These are phyloP conservation scores for Jamesozyma hellenica DNA, from an alignment of 805 yeast species.

Conservation along the genomic window DNA sequence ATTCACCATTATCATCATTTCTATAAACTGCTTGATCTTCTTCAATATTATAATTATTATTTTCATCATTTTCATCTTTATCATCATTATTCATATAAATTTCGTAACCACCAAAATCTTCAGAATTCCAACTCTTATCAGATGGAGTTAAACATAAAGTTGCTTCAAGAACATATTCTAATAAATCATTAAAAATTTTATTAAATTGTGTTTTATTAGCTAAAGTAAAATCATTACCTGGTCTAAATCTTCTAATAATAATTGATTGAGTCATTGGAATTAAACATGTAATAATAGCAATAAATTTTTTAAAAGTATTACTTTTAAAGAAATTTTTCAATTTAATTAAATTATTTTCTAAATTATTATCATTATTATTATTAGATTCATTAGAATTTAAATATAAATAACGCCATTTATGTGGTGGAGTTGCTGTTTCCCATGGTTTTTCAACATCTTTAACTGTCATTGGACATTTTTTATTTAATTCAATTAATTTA, in stretches of 20 bases:
- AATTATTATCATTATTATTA: constrained; percentile 15
- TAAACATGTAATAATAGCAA: constrained; percentile 51
- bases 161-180: constrained; percentile 49
- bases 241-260: constrained; percentile 79
- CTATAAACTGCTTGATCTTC: constrained; percentile 85
- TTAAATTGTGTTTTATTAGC: constrained; percentile 53
- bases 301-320: constrained; percentile 57
- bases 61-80: constrained; percentile 32
- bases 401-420: constrained; percentile 68
- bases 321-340: constrained; percentile 53
- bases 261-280: constrained; percentile 56
- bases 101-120: constrained; percentile 94
- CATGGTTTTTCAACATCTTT: constrained; percentile 60
- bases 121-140: constrained; percentile 61
- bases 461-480: constrained; percentile 46
- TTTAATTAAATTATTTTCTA: constrained; percentile 35
- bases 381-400: constrained; percentile 18
- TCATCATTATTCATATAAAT: constrained; percentile 65
- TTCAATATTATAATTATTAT: constrained; percentile 21
- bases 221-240: constrained; percentile 85
- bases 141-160: constrained; percentile 76
- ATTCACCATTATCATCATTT: constrained; percentile 49
- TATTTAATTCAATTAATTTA: constrained; percentile 51
- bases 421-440: constrained; percentile 90
- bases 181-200: constrained; percentile 29